These are phyloP conservation scores for Aspergillus baeticus DNA, from an alignment of 495 filamentous ascomycete genomes.

Conservation along the genomic window DNA sequence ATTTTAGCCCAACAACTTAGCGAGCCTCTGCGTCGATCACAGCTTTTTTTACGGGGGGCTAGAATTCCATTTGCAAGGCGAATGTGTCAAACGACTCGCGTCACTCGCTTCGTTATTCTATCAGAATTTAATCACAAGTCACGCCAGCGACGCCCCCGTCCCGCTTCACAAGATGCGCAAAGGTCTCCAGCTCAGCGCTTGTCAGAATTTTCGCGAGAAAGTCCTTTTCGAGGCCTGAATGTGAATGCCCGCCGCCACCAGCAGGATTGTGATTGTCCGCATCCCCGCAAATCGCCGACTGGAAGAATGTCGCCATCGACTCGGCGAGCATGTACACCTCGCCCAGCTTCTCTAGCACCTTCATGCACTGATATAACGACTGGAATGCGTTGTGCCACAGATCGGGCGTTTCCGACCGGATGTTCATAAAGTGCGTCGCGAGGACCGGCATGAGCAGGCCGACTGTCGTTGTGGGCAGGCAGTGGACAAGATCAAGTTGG, in stretches of 20 bases:
- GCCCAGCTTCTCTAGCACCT: slow-evolving; percentile 10
- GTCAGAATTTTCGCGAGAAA: too few relatives aligned
- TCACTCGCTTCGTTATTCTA: too few relatives aligned
- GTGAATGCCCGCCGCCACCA: too few relatives aligned
- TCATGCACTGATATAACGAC: slow-evolving; percentile 13
- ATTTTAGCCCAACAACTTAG: too few relatives aligned
- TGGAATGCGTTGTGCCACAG: slow-evolving; percentile 3
- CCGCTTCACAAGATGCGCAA: neutral
- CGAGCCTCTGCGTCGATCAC: too few relatives aligned
- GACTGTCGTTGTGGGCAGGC: slow-evolving; percentile 9
- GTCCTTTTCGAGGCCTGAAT: too few relatives aligned
- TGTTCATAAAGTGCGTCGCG: slow-evolving; percentile 4
- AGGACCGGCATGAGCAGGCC: slow-evolving; percentile 9
- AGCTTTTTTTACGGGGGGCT: too few relatives aligned
- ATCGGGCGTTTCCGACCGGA: neutral
- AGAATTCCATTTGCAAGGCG: too few relatives aligned
- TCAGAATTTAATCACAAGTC: too few relatives aligned
- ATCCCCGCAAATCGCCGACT: neutral
- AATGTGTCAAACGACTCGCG: too few relatives aligned
- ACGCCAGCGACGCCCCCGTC: too few relatives aligned
- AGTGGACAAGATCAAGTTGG: slow-evolving; percentile 6
- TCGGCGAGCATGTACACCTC: slow-evolving; percentile 13
- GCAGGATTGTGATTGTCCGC: too few relatives aligned
- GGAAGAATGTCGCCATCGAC: slow-evolving; percentile 9
- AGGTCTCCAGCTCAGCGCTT: neutral